Percentiles rank a stretch among this genome's conserved stretches.
Conservation (phyloP, 1,284 basidiomycete species). For the Sporisorium sorghi region DNA sequence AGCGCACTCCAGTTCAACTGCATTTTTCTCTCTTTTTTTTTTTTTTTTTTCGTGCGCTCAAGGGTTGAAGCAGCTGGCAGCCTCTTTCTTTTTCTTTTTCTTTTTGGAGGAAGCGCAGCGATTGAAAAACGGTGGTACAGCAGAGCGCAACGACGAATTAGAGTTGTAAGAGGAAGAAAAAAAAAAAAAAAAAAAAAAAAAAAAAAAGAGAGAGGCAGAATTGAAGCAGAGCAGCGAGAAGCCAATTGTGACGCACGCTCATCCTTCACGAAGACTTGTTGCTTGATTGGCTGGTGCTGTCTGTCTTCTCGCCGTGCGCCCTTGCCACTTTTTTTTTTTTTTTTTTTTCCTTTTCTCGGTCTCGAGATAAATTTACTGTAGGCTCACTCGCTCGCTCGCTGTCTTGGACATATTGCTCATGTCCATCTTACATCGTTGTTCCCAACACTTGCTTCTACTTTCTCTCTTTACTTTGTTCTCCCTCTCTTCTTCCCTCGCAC, state of each 20-base stretch:
- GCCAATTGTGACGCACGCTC: background rate
- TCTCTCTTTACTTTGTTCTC: background rate
- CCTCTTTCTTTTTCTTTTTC: background rate
- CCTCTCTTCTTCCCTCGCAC: slow-evolving; percentile 1
- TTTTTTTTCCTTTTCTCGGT: no score
- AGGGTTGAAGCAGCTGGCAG: no score
- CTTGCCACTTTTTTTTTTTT: slow-evolving; percentile 23
- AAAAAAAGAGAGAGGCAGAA: background rate
- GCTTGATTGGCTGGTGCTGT: slow-evolving; percentile 16
- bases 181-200: no score
- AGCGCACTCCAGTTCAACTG: background rate
- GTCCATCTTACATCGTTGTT: slow-evolving; percentile 8
- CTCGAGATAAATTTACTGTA: no score
- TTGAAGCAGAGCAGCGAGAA: background rate
- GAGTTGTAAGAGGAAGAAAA: background rate
- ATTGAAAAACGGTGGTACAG: background rate
- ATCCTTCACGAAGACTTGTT: slow-evolving; percentile 1
- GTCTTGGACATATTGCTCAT: background rate
- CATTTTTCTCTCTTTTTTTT: background rate
- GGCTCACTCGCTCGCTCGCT: no score
- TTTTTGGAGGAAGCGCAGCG: background rate
- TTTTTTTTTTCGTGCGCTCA: no score
- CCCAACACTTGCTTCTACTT: background rate
- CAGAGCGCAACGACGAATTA: slow-evolving; percentile 1
- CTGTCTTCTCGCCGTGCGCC: slow-evolving; percentile 9